phyloP scores from a whole-genome alignment of 1,139 yeast species.

The Blastobotrys illinoisensis region DNA sequence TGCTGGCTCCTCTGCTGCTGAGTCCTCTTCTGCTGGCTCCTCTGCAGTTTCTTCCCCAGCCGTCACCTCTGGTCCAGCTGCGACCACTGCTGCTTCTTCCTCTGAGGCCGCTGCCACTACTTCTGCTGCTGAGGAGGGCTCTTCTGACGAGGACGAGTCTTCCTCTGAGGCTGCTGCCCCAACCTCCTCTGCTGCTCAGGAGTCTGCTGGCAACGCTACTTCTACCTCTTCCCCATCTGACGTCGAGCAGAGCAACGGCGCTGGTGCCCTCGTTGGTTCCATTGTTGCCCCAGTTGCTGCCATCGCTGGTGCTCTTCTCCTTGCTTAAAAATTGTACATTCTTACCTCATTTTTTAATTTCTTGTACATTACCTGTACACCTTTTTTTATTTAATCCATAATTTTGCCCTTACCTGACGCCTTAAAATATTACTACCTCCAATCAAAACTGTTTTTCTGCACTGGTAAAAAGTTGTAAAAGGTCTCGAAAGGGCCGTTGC shows the following conservation, averaged over 20 bases:
- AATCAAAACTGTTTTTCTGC: too few relatives aligned
- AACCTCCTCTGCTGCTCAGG: neutral
- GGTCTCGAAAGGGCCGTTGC: too few relatives aligned
- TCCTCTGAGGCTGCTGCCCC: neutral
- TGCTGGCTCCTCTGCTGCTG: neutral
- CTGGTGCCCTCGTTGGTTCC: neutral
- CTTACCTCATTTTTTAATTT: neutral
- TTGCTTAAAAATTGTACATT: neutral
- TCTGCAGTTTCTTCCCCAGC: conserved; percentile 8
- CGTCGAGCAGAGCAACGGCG: neutral
- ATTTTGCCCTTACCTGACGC: neutral
- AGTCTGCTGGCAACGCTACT: neutral
- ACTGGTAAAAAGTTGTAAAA: too few relatives aligned
- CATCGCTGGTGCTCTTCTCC: neutral
- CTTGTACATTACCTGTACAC: neutral
- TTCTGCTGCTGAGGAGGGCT: neutral
- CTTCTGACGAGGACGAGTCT: neutral
- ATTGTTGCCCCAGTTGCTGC: neutral
- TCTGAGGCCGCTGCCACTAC: neutral
- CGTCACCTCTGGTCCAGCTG: conserved; percentile 7
- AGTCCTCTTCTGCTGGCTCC: neutral
- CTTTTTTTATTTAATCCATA: neutral
- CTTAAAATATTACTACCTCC: too few relatives aligned
- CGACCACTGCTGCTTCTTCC: neutral
- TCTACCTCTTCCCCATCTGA: neutral